Percentiles rank a stretch among this genome's conserved stretches.
Evolutionary conservation across 805 yeast genomes (phyloP).

Genomic region (Ogataea nakhonphanomensis): DNA sequence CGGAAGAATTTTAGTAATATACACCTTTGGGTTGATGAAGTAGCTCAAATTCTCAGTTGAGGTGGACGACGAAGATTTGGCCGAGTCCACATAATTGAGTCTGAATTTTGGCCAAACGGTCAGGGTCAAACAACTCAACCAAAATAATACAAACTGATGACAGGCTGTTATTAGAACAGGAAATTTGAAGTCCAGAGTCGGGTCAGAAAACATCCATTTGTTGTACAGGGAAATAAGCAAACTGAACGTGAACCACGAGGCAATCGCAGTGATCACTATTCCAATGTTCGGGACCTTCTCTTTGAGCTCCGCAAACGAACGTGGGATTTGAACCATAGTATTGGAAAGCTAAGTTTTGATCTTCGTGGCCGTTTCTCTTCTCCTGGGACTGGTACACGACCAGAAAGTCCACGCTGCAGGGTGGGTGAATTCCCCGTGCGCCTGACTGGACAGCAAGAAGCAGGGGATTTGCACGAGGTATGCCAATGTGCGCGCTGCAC

Average conservation of each 20-base stretch:
- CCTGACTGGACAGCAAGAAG: too few species aligned
- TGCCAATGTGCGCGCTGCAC: too few species aligned
- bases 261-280: conserved; percentile 20
- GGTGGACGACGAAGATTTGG: conserved; percentile 3
- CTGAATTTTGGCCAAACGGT: conserved; percentile 43
- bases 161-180: conserved; percentile 78
- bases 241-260: conserved; percentile 61
- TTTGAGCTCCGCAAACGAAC: conserved; percentile 22
- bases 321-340: conserved; percentile 20
- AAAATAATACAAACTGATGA: conserved; percentile 69
- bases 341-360: conserved; percentile 1
- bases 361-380: conserved; percentile 2
- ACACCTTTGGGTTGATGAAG: conserved; percentile 34
- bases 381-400: background rate
- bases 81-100: conserved; percentile 32
- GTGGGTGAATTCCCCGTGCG: too few species aligned
- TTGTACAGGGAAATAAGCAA: conserved; percentile 70
- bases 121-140: conserved; percentile 45
- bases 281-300: conserved; percentile 25
- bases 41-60: conserved; percentile 15
- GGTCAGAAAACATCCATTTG: conserved; percentile 88
- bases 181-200: conserved; percentile 66
- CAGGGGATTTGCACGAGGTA: too few species aligned
- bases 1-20: conserved; percentile 58
- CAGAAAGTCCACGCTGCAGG: too few species aligned